phyloP scores from a whole-genome alignment of 2,329 filamentous ascomycete genomes.

The Pseudogymnoascus sp. region DNA sequence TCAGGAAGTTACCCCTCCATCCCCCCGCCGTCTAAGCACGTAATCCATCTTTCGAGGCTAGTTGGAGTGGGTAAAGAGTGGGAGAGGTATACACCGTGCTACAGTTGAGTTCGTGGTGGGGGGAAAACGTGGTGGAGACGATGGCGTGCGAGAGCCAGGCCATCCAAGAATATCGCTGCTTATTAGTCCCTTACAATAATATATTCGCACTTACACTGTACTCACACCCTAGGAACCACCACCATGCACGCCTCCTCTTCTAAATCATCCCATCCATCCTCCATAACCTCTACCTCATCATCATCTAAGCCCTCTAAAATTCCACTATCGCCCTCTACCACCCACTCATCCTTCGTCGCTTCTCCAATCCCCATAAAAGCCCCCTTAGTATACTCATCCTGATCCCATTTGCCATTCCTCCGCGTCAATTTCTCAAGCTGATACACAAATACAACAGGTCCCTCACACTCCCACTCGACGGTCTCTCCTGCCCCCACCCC shows the following conservation, averaged over 20 bases:
- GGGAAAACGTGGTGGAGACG: neutral
- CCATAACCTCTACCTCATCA: neutral
- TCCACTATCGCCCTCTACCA: neutral
- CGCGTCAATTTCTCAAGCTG: neutral
- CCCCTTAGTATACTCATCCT: neutral
- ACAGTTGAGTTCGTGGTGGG: neutral
- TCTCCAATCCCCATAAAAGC: neutral
- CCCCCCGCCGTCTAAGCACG: neutral
- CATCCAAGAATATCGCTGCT: neutral
- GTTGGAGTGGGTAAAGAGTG: neutral
- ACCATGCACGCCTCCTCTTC: neutral
- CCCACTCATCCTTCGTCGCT: neutral
- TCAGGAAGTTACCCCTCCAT: slow-evolving; percentile 4
- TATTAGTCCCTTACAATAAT: neutral
- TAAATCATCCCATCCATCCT: neutral
- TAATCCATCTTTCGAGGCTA: neutral
- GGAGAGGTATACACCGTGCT: neutral
- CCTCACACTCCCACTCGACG: neutral
- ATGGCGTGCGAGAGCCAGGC: neutral
- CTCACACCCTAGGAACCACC: neutral
- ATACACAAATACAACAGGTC: neutral
- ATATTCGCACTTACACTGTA: neutral
- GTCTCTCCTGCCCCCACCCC: neutral
- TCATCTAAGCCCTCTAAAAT: neutral
- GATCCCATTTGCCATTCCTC: neutral